Evolutionary conservation across 371 early-diverging fungal genomes (phyloP).

Genomic region (Apophysomyces variabilis): DNA sequence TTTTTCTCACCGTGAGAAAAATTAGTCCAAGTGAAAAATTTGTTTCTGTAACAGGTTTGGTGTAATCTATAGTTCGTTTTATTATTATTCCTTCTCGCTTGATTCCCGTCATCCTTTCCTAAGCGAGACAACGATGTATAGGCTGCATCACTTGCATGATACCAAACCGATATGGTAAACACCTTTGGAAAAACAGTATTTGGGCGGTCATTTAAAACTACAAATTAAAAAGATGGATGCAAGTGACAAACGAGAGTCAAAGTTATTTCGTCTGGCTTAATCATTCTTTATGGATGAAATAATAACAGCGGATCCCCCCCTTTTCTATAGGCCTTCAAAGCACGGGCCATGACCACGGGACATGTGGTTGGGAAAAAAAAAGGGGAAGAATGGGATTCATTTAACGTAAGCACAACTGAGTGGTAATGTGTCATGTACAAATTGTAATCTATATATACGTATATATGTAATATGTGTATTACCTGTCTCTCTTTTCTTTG

Average conservation of each 20-base stretch:
- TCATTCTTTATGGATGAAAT: neutral
- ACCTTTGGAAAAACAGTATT: neutral
- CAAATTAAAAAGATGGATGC: neutral
- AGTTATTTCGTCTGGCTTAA: too few species aligned
- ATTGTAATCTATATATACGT: too few species aligned
- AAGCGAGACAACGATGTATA: neutral
- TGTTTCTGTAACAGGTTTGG: too few species aligned
- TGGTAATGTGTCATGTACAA: too few species aligned
- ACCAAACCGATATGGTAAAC: constrained; percentile 2
- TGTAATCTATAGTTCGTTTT: neutral
- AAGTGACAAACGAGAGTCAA: neutral
- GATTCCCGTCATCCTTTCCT: neutral
- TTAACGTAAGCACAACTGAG: too few species aligned
- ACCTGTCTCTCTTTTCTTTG: neutral
- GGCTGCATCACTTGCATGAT: constrained; percentile 7
- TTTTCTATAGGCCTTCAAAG: neutral
- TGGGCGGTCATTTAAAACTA: constrained; percentile 1
- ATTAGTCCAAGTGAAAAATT: too few species aligned
- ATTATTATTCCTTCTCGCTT: neutral
- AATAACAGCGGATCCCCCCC: neutral
- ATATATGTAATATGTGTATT: too few species aligned
- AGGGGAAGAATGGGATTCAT: too few species aligned
- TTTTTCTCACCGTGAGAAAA: too few species aligned
- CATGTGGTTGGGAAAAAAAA: neutral
- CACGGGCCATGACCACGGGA: constrained; percentile 13